Percentiles rank a stretch among this genome's conserved stretches.
phyloP scores from a whole-genome alignment of 768 basidiomycete genomes.

The Termitomyces sp. region DNA sequence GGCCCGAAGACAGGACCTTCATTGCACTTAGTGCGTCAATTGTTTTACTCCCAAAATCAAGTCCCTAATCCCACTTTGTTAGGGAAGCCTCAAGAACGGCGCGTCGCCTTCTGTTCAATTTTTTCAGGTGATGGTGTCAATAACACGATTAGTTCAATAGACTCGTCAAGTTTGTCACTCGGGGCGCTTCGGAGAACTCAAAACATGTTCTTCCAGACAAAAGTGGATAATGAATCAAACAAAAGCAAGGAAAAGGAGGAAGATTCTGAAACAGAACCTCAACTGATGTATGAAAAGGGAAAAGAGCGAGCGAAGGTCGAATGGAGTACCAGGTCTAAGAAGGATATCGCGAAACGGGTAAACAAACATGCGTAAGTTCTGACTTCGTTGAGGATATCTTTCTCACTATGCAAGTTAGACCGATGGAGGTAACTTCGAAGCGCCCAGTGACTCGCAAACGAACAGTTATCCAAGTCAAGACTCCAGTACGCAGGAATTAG shows the following conservation, averaged over 20 bases:
- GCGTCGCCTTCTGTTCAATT: not conserved
- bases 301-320: slow-evolving; percentile 30
- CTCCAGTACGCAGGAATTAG: slow-evolving; percentile 43
- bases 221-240: slow-evolving; percentile 23
- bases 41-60: not conserved
- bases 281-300: slow-evolving; percentile 1
- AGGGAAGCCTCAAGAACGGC: slow-evolving; percentile 8
- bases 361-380: slow-evolving; percentile 83
- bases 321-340: slow-evolving; percentile 36
- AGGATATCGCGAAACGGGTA: slow-evolving; percentile 50
- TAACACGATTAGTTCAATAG: slow-evolving; percentile 23
- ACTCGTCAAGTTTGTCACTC: slow-evolving; percentile 55
- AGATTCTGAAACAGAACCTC: slow-evolving; percentile 2
- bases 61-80: not conserved
- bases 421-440: slow-evolving; percentile 79
- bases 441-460: slow-evolving; percentile 72
- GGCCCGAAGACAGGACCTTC: slow-evolving; percentile 20
- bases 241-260: slow-evolving; percentile 12
- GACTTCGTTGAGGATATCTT: not conserved
- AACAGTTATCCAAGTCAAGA: slow-evolving; percentile 60
- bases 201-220: slow-evolving; percentile 38
- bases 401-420: slow-evolving; percentile 37
- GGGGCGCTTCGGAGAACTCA: slow-evolving; percentile 65
- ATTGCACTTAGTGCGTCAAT: slow-evolving; percentile 20
- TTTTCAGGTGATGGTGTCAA: not conserved